Conservation (phyloP, 768 basidiomycete species). For the Epithele typhae region DNA sequence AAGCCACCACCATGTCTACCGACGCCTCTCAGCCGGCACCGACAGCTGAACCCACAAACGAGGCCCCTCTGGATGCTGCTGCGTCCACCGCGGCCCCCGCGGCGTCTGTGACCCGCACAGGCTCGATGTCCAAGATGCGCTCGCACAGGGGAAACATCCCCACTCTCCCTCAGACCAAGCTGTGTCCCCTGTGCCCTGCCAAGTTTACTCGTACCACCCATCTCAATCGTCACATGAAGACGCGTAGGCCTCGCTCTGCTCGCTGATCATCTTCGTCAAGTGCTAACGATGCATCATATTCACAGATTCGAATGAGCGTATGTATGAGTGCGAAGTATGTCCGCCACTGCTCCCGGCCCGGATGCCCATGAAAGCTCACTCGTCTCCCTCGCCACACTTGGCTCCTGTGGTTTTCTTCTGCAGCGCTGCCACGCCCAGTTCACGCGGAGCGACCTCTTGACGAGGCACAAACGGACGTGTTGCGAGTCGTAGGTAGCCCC, state of each 20-base stretch:
- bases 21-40: background rate
- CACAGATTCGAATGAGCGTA: conserved; percentile 62
- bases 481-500: conserved; percentile 57
- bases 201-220: conserved; percentile 74
- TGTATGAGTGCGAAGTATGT: conserved; percentile 60
- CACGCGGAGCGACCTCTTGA: conserved; percentile 68
- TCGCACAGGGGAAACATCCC: conserved; percentile 63
- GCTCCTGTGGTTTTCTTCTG: no score
- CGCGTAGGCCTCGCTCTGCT: conserved; percentile 43
- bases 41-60: no score
- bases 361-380: no score
- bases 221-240: conserved; percentile 67
- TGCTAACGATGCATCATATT: background rate
- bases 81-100: background rate
- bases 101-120: conserved; percentile 28
- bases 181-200: conserved; percentile 64
- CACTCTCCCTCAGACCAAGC: conserved; percentile 66
- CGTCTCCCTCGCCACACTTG: no score
- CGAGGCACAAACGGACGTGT: conserved; percentile 68
- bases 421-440: conserved; percentile 68
- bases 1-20: background rate
- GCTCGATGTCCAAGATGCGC: conserved; percentile 48
- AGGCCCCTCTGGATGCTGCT: background rate
- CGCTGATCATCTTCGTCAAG: background rate
- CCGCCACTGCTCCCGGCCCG: background rate